Base-by-base conservation (phyloP, 306 rosid genomes). In the Ochetophila trinervis region DNA sequence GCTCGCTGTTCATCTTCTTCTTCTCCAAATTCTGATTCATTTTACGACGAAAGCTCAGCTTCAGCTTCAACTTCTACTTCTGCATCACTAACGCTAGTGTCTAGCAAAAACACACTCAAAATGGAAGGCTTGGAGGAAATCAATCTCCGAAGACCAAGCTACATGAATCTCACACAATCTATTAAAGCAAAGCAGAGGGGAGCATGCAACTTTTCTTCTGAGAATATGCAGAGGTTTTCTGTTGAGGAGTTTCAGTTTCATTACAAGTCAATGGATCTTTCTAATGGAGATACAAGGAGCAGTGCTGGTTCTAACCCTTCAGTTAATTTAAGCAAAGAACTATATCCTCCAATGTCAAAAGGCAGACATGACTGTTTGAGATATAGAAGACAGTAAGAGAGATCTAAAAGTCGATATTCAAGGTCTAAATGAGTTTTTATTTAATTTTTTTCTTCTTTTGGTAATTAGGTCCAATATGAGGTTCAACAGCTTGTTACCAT, bases 91-190 rank as follows among this genome's bases (percentile, higher is more conserved):
- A 53, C 70, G 7, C 11, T 73, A 7, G 77, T 27, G n/a, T 80
- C 70, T 30, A 71, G 57, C 66, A 81, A 53, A 61, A 51, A 57
- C 59, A 52, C 64, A 48, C 53, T 55, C 55, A 57, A 22, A 65
- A 75, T 48, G 63, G 87, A 74, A 35, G 65, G 62, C 40, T 36
- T 19, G 16, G 83, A 71, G 53, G 79, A 83, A 58, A 69, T 57
- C 18, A 72, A 27, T 15, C 22, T 57, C 21, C 22, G 44, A 17
- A 84, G 75, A 47, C 89, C 88, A 16, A 81, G 81, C 72, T 93
- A 89, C 79, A 82, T 83, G 84, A 79, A 69, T 72, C 72, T 84
- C 68, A 89, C 97, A 63, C 74, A 68, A 21, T 93, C 95, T 18
- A 84, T 69, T 4, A 87, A 76, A 68, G 89, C 88, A 23, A 93